phyloP scores from a whole-genome alignment of 805 yeast genomes.

The Lipomyces sp. region DNA sequence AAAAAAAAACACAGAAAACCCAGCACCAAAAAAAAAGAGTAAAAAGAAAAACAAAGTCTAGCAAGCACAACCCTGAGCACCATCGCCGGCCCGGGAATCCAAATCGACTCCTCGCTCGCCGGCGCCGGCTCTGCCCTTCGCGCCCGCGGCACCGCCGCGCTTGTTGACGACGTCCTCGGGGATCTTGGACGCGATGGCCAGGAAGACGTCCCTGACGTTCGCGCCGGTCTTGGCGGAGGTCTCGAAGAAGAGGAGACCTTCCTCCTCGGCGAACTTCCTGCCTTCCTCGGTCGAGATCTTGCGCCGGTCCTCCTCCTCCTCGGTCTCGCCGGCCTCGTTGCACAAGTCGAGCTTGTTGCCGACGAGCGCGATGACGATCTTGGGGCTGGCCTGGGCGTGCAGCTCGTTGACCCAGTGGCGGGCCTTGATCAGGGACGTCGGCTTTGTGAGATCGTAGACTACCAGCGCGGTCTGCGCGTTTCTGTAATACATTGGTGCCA shows the following conservation, averaged over 20 bases:
- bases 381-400: conserved; percentile 91
- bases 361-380: conserved; percentile 86
- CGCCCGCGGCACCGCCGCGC: conserved; percentile 24
- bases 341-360: conserved; percentile 84
- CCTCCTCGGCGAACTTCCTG: conserved; percentile 81
- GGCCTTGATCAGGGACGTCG: conserved; percentile 91
- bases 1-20: neutral
- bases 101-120: conserved; percentile 28
- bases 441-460: conserved; percentile 92
- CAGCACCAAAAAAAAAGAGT: neutral
- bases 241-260: conserved; percentile 84
- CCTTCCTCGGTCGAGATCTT: conserved; percentile 88
- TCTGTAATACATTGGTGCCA: conserved; percentile 96
- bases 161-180: conserved; percentile 48
- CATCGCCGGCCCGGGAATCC: conserved; percentile 21
- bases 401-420: conserved; percentile 97
- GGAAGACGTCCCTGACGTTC: conserved; percentile 86
- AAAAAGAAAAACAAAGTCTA: neutral
- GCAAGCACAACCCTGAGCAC: conserved; percentile 28
- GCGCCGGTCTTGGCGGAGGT: conserved; percentile 89
- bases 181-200: conserved; percentile 83
- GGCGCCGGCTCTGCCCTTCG: conserved; percentile 24
- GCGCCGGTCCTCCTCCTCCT: conserved; percentile 40
- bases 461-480: conserved; percentile 97
- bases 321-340: conserved; percentile 45